Conservation (phyloP, 192 early-diverging fungal species). For the Gamsiella multidivaricata region DNA sequence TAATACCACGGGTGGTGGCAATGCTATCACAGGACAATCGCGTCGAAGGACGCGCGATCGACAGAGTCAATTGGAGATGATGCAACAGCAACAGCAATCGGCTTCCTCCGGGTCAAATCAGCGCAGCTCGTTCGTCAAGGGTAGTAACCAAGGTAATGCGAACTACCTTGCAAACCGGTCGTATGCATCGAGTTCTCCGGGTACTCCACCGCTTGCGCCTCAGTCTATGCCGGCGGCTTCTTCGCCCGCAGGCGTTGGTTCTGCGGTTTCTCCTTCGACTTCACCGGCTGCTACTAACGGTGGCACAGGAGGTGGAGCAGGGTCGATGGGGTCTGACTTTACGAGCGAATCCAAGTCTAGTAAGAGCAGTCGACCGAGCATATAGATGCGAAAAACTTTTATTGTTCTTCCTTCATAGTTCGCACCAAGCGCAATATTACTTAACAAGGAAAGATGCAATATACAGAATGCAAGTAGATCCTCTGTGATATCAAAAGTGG, state of each 20-base stretch:
- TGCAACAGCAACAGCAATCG: conserved; percentile 14
- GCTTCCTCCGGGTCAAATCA: background rate
- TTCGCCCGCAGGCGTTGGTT: background rate
- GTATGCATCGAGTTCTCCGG: conserved; percentile 5
- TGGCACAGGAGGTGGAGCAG: background rate
- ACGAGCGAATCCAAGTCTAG: background rate
- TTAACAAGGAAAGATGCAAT: no score
- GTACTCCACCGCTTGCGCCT: conserved; percentile 1
- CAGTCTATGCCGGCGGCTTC: conserved; percentile 1
- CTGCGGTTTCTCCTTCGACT: background rate
- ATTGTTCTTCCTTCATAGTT: background rate
- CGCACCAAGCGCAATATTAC: no score
- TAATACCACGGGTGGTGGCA: background rate
- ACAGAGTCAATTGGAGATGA: conserved; percentile 34
- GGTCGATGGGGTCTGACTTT: background rate
- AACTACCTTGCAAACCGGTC: background rate
- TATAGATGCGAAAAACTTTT: no score
- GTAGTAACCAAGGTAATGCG: conserved; percentile 6
- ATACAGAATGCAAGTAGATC: no score
- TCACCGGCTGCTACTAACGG: background rate
- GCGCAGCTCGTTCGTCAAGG: conserved; percentile 9
- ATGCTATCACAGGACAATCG: background rate
- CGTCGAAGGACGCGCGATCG: conserved; percentile 43
- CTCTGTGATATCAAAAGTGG: no score
- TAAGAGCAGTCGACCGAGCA: background rate